Conservation (phyloP, 2,329 filamentous ascomycete genomes). For the Aspergillus vadensis region DNA sequence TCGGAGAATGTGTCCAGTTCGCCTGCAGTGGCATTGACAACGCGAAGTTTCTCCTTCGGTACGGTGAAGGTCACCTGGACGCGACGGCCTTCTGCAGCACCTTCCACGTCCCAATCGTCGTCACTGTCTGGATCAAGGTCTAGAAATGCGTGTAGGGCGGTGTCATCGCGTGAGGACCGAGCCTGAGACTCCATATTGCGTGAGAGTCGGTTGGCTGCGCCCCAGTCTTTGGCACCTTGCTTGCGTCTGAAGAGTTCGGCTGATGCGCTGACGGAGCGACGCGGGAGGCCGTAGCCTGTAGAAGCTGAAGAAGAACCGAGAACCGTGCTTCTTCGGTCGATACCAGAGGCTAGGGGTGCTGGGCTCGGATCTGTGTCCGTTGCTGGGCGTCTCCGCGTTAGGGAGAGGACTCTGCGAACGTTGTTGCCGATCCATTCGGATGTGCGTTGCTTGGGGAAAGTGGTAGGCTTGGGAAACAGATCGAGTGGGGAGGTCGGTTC, state of each 20-base stretch:
- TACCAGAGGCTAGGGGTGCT: slow-evolving; percentile 30
- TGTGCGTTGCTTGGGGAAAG: slow-evolving; percentile 49
- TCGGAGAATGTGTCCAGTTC: slow-evolving; percentile 38
- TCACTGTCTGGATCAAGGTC: slow-evolving; percentile 33
- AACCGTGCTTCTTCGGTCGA: slow-evolving; percentile 30
- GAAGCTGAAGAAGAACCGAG: slow-evolving; percentile 15
- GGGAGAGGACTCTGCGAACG: slow-evolving; percentile 63
- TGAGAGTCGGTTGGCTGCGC: slow-evolving; percentile 37
- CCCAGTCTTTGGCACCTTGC: slow-evolving; percentile 57
- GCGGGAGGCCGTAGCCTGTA: slow-evolving; percentile 31
- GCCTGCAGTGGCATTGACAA: slow-evolving; percentile 74
- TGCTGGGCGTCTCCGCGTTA: slow-evolving; percentile 35
- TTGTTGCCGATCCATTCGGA: slow-evolving; percentile 71
- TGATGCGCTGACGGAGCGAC: slow-evolving; percentile 52
- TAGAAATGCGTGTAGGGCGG: slow-evolving; percentile 28
- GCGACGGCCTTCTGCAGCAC: slow-evolving; percentile 67
- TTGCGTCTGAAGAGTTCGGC: slow-evolving; percentile 52
- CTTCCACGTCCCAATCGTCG: slow-evolving; percentile 74
- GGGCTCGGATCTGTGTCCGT: slow-evolving; percentile 19
- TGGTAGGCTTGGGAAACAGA: slow-evolving; percentile 29
- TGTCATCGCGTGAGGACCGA: slow-evolving; percentile 27
- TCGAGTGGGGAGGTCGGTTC: slow-evolving; percentile 30
- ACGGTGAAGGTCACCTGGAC: slow-evolving; percentile 93
- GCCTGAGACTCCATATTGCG: slow-evolving; percentile 20
- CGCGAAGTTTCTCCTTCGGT: slow-evolving; percentile 78